Percentiles rank a stretch among this genome's conserved stretches.
Evolutionary conservation across 2,329 filamentous ascomycete species (phyloP).

Genomic region (Ophiostoma australiae): DNA sequence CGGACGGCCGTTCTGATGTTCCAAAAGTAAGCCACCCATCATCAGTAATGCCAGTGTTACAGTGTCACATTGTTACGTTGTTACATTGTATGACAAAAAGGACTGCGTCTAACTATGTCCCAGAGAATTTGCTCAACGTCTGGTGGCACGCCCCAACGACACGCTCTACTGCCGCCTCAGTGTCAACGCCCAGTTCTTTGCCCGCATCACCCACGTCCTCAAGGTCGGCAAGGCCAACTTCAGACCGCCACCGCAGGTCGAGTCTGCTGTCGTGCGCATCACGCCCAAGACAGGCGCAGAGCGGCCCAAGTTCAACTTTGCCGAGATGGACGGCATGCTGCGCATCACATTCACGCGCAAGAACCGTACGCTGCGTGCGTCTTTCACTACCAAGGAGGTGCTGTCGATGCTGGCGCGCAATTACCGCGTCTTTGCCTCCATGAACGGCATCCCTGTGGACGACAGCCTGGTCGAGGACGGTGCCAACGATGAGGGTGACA

Average conservation of each 20-base stretch:
- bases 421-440: slow-evolving; percentile 83
- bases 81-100: not conserved
- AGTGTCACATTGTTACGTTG: no score
- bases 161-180: slow-evolving; percentile 84
- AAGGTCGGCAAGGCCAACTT: slow-evolving; percentile 92
- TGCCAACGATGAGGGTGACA: slow-evolving; percentile 32
- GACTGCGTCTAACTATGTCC: slow-evolving; percentile 11
- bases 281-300: slow-evolving; percentile 75
- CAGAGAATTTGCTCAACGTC: slow-evolving; percentile 82
- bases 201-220: slow-evolving; percentile 64
- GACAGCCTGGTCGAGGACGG: slow-evolving; percentile 50
- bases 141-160: slow-evolving; percentile 84
- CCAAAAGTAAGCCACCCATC: slow-evolving; percentile 45
- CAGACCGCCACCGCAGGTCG: slow-evolving; percentile 87
- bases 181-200: slow-evolving; percentile 91
- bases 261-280: slow-evolving; percentile 83
- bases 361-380: slow-evolving; percentile 82
- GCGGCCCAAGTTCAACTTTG: slow-evolving; percentile 81
- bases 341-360: slow-evolving; percentile 72
- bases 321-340: slow-evolving; percentile 93
- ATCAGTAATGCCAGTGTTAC: not conserved
- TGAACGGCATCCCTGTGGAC: slow-evolving; percentile 75
- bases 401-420: slow-evolving; percentile 80
- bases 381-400: slow-evolving; percentile 72
- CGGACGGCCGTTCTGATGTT: slow-evolving; percentile 70